These are phyloP conservation scores for Phaeoacremonium minimum DNA, from an alignment of 2,329 filamentous ascomycete genomes.

Conservation along the genomic window DNA sequence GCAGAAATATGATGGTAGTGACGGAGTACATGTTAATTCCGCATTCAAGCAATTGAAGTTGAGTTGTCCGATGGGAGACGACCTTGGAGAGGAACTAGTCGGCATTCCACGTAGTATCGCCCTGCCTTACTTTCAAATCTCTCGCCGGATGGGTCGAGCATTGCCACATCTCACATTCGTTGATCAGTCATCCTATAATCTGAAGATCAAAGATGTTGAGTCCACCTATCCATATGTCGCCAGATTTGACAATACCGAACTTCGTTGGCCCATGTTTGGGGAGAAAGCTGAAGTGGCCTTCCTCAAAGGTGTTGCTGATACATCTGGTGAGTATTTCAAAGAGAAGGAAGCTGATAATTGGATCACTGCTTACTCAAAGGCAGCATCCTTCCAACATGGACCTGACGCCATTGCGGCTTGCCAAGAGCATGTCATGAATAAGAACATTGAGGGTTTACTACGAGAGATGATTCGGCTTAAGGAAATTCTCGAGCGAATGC, in stretches of 20 bases:
- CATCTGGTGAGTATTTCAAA: no score
- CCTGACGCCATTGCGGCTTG: conserved; percentile 47
- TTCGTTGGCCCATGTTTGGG: conserved; percentile 50
- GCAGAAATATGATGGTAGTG: conserved; percentile 45
- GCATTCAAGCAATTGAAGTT: no score
- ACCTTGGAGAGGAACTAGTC: conserved; percentile 43
- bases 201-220: conserved; percentile 42
- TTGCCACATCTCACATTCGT: conserved; percentile 48
- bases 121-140: conserved; percentile 45
- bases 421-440: conserved; percentile 50
- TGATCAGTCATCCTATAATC: conserved; percentile 50
- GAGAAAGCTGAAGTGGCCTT: conserved; percentile 47
- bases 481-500: conserved; percentile 48
- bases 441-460: conserved; percentile 43
- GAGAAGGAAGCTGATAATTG: no score
- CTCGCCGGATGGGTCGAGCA: conserved; percentile 43
- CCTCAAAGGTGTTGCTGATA: conserved; percentile 44
- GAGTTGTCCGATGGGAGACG: conserved; percentile 44
- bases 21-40: no score
- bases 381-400: conserved; percentile 39
- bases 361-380: no score
- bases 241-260: conserved; percentile 47
- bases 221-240: conserved; percentile 45
- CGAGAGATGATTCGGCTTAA: conserved; percentile 46
- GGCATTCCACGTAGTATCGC: conserved; percentile 44